These are phyloP conservation scores for Mycena kentingensis DNA, from an alignment of 768 basidiomycete species.

Conservation along the genomic window DNA sequence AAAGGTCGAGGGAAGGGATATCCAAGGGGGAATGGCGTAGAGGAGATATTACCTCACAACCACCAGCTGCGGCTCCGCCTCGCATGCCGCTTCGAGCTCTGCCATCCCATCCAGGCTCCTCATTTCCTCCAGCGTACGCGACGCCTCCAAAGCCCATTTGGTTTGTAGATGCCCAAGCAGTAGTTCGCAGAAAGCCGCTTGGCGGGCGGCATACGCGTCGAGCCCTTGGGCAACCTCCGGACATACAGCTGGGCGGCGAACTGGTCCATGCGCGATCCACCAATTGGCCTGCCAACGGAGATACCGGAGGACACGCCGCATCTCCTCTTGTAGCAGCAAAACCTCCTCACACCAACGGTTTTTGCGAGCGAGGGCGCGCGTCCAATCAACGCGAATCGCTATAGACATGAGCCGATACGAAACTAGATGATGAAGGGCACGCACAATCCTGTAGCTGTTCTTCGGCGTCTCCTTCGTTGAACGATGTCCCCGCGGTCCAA, in stretches of 20 bases:
- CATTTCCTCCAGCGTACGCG: too few species aligned
- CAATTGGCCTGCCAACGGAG: conserved; percentile 4
- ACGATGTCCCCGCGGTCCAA: conserved; percentile 13
- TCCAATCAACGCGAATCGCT: conserved; percentile 14
- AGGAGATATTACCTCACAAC: too few species aligned
- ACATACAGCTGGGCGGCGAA: neutral
- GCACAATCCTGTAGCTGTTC: conserved; percentile 4
- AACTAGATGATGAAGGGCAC: neutral
- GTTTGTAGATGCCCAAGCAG: too few species aligned
- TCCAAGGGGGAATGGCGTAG: too few species aligned
- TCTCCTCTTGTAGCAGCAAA: conserved; percentile 16
- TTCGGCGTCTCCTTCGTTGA: conserved; percentile 7
- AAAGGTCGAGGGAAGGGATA: too few species aligned
- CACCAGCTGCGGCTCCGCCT: too few species aligned
- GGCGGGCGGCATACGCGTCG: neutral
- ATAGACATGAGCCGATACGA: neutral
- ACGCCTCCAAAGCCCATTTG: too few species aligned
- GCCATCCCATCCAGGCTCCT: too few species aligned
- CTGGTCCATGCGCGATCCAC: conserved; percentile 1
- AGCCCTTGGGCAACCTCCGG: neutral
- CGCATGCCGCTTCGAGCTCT: too few species aligned
- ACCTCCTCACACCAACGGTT: conserved; percentile 12
- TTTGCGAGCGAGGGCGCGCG: conserved; percentile 8
- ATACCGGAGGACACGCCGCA: conserved; percentile 5
- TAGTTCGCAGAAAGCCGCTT: too few species aligned